phyloP scores from a whole-genome alignment of 306 rosid species.

The Adenanthera pavonina region DNA sequence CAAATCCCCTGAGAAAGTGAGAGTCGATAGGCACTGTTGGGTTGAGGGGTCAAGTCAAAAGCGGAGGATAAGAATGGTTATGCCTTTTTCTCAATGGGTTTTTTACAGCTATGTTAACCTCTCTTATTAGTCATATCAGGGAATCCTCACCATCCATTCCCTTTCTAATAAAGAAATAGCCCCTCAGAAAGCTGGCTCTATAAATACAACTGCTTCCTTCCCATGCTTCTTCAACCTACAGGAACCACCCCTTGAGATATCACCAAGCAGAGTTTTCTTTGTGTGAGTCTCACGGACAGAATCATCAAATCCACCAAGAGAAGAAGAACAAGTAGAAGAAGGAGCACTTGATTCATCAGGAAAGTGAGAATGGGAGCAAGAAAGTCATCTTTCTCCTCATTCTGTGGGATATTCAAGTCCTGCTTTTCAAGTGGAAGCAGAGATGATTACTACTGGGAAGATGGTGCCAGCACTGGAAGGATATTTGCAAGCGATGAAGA shows the following conservation, averaged over 20 bases:
- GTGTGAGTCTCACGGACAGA: neutral
- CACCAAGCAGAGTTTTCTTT: neutral
- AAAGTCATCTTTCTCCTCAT: constrained; percentile 65
- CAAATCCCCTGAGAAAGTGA: neutral
- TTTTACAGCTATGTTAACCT: constrained; percentile 41
- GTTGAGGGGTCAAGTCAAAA: constrained; percentile 43
- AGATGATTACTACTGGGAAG: constrained; percentile 55
- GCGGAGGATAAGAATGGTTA: constrained; percentile 56
- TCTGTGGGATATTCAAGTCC: constrained; percentile 65
- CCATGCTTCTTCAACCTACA: constrained; percentile 32
- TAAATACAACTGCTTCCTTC: constrained; percentile 47
- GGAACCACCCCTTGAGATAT: constrained; percentile 25
- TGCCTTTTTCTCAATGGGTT: constrained; percentile 32
- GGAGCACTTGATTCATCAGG: neutral
- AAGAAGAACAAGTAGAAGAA: neutral
- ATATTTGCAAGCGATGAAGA: constrained; percentile 85
- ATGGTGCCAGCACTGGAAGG: constrained; percentile 50
- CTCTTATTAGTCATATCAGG: constrained; percentile 46
- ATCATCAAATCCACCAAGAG: neutral
- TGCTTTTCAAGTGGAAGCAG: constrained; percentile 65
- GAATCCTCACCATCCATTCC: constrained; percentile 60
- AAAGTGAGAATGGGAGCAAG: constrained; percentile 49
- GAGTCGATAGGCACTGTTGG: constrained; percentile 9
- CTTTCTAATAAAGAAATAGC: neutral
- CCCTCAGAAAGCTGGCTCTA: constrained; percentile 35